These are phyloP conservation scores for Tothia fuscella DNA, from an alignment of 2,329 filamentous ascomycete genomes.

Conservation along the genomic window DNA sequence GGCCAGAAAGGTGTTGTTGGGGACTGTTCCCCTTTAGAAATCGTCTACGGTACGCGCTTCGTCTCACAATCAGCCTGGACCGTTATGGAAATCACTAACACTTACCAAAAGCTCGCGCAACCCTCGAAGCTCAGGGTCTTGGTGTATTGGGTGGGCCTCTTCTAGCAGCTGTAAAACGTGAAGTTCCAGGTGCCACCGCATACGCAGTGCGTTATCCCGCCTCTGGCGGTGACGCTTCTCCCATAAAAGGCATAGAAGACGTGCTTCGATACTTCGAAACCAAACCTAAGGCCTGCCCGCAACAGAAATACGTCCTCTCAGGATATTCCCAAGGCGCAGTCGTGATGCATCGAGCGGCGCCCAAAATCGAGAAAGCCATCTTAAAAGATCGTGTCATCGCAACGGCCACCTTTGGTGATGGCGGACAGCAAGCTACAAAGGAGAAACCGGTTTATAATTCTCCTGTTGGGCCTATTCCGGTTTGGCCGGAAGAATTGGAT, in stretches of 20 bases:
- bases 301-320: constrained; percentile 3
- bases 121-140: constrained; percentile 1
- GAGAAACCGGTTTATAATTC: constrained; percentile 8
- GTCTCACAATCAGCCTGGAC: not conserved
- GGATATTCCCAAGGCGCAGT: constrained; percentile 10
- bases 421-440: constrained; percentile 9
- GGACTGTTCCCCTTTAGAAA: constrained; percentile 4
- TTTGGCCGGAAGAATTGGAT: constrained; percentile 8
- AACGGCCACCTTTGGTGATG: constrained; percentile 8
- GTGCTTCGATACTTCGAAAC: constrained; percentile 1
- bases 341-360: constrained; percentile 7
- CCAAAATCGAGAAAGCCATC: constrained; percentile 2
- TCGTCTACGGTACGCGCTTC: not conserved
- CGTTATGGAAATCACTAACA: not conserved
- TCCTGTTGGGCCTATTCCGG: constrained; percentile 10
- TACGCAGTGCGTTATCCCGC: constrained; percentile 8
- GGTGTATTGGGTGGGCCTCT: not conserved
- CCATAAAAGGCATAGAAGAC: constrained; percentile 1
- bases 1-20: not conserved
- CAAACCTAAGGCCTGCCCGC: constrained; percentile 2
- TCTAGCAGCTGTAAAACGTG: constrained; percentile 1
- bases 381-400: constrained; percentile 5
- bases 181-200: constrained; percentile 6
- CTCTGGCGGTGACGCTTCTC: not conserved
- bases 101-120: not conserved